These are phyloP conservation scores for Prototheca stagnorum DNA, from an alignment of 163 green algal genomes.

Conservation along the genomic window DNA sequence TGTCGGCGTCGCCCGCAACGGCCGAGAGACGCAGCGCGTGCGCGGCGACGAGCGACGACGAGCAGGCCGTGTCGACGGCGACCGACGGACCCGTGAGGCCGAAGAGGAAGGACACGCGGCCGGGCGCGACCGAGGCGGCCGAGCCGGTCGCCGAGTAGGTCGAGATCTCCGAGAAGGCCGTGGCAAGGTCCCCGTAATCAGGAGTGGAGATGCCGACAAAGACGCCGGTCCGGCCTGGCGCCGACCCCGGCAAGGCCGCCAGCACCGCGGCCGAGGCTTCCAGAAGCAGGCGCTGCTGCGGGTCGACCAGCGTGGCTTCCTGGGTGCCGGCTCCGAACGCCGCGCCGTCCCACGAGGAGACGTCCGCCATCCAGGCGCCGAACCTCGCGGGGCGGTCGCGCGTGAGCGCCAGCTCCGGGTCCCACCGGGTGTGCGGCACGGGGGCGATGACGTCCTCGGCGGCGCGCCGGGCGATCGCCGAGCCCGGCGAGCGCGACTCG, in stretches of 20 bases:
- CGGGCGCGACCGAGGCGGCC: slow-evolving; percentile 23
- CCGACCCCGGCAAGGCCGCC: neutral
- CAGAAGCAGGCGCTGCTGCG: slow-evolving; percentile 63
- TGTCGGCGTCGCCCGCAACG: too few relatives aligned
- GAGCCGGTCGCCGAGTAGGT: slow-evolving; percentile 20
- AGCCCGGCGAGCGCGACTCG: neutral
- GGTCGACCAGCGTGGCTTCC: slow-evolving; percentile 34
- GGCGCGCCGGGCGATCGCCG: slow-evolving; percentile 12
- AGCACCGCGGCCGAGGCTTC: slow-evolving; percentile 25
- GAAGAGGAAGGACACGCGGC: slow-evolving; percentile 63
- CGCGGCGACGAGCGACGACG: slow-evolving; percentile 56
- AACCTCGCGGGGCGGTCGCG: slow-evolving; percentile 14
- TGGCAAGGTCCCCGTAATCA: slow-evolving; percentile 13
- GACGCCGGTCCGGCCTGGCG: slow-evolving; percentile 7
- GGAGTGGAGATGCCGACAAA: slow-evolving; percentile 36
- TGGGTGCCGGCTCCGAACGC: slow-evolving; percentile 17
- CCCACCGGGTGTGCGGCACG: slow-evolving; percentile 18
- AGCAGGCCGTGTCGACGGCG: slow-evolving; percentile 78
- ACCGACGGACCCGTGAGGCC: slow-evolving; percentile 53
- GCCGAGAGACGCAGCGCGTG: too few relatives aligned
- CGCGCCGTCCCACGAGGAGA: slow-evolving; percentile 29
- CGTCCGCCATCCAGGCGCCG: slow-evolving; percentile 26
- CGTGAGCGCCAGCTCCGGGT: slow-evolving; percentile 12
- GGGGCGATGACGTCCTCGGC: too few relatives aligned
- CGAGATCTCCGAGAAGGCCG: too few relatives aligned